A percentile compares a stretch with the other conserved stretches of the same genome.
phyloP scores from a whole-genome alignment of 306 rosid species.

The Vicia villosa region DNA sequence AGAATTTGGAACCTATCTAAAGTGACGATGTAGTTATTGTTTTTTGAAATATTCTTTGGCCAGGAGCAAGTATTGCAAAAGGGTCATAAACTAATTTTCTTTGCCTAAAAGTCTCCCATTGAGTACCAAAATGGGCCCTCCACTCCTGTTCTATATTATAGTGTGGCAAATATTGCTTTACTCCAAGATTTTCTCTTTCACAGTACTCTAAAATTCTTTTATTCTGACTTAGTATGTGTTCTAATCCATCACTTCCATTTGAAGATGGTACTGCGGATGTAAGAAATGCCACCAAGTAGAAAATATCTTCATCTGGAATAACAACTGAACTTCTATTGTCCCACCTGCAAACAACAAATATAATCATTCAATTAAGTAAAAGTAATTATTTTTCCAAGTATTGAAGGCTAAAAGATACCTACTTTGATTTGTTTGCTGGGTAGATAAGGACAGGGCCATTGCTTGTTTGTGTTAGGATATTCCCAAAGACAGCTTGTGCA shows the following conservation, averaged over 20 bases:
- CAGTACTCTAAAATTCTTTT: constrained; percentile 80
- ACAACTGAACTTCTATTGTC: constrained; percentile 68
- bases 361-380: constrained; percentile 11
- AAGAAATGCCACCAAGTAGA: constrained; percentile 88
- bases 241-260: constrained; percentile 74
- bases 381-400: background rate
- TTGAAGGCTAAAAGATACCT: constrained; percentile 15
- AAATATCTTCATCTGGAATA: constrained; percentile 81
- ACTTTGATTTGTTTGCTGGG: constrained; percentile 85
- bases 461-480: constrained; percentile 67
- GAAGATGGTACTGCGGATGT: constrained; percentile 85
- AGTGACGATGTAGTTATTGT: constrained; percentile 58
- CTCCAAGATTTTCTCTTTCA: constrained; percentile 68
- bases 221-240: constrained; percentile 78
- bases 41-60: constrained; percentile 89
- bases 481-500: constrained; percentile 79
- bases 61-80: constrained; percentile 84
- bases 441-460: constrained; percentile 85
- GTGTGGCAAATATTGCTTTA: constrained; percentile 89
- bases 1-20: background rate
- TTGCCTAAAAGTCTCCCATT: constrained; percentile 70
- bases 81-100: constrained; percentile 90
- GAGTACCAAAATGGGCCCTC: constrained; percentile 86
- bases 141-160: constrained; percentile 71
- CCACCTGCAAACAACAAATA: constrained; percentile 72